Evolutionary conservation across 129 eudicot genomes (phyloP).

Genomic region (Glebionis coronaria): DNA sequence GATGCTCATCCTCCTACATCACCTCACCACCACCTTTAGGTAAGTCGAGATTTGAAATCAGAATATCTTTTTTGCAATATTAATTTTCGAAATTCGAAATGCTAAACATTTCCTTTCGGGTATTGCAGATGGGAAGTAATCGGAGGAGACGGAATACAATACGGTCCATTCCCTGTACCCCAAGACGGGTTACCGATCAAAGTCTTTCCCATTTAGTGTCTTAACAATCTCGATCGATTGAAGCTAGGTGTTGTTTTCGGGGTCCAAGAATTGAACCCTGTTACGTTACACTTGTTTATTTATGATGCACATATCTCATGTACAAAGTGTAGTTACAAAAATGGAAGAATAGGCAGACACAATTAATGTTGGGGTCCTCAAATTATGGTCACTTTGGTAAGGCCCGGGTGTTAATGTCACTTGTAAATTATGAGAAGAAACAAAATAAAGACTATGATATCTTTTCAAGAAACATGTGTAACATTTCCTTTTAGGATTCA

Average conservation of each 20-base stretch:
- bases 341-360: slow-evolving; percentile 1
- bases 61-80: too few species aligned
- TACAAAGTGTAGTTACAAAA: slow-evolving; percentile 24
- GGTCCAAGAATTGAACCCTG: slow-evolving; percentile 19
- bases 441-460: slow-evolving; percentile 8
- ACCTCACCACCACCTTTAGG: slow-evolving; percentile 74
- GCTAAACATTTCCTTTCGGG: neutral
- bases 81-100: neutral
- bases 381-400: slow-evolving; percentile 21
- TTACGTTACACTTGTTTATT: slow-evolving; percentile 24
- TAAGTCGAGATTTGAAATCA: neutral
- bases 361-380: slow-evolving; percentile 17
- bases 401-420: slow-evolving; percentile 13
- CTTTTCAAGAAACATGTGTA: slow-evolving; percentile 6
- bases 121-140: slow-evolving; percentile 64
- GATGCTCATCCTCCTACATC: slow-evolving; percentile 77
- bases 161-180: slow-evolving; percentile 82
- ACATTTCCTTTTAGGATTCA: slow-evolving; percentile 14
- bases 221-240: neutral
- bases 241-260: slow-evolving; percentile 14
- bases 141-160: slow-evolving; percentile 70
- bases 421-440: slow-evolving; percentile 21
- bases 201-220: slow-evolving; percentile 11
- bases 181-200: slow-evolving; percentile 60
- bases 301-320: slow-evolving; percentile 19